These are phyloP conservation scores for Crithidia fasciculata DNA, from an alignment of 208 protist species.

Conservation along the genomic window DNA sequence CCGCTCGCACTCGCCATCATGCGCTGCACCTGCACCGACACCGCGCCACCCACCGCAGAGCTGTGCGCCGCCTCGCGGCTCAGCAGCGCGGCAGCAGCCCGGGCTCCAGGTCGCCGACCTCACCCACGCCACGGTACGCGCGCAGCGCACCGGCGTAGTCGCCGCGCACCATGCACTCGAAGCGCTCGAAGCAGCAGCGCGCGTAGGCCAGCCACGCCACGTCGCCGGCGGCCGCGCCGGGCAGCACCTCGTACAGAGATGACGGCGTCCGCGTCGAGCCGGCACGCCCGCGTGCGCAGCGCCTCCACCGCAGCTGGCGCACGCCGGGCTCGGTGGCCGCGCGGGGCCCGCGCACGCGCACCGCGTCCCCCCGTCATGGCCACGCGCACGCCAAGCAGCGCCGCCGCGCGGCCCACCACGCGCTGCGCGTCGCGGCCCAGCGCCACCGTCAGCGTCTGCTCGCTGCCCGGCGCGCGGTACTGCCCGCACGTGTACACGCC, in stretches of 20 bases:
- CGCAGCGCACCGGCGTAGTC: conserved; percentile 40
- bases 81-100: conserved; percentile 20
- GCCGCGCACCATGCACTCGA: conserved; percentile 42
- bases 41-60: conserved; percentile 7
- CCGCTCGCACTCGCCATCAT: conserved; percentile 17
- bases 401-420: conserved; percentile 27
- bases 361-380: conserved; percentile 43
- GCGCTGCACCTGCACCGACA: conserved; percentile 18
- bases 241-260: conserved; percentile 35
- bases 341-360: conserved; percentile 21
- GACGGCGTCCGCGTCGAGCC: conserved; percentile 18
- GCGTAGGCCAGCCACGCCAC: conserved; percentile 33
- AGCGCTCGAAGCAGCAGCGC: conserved; percentile 29
- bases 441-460: conserved; percentile 29
- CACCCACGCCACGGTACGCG: conserved; percentile 26
- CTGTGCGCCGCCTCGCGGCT: conserved; percentile 16
- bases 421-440: conserved; percentile 34
- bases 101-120: conserved; percentile 18
- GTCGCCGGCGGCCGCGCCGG: conserved; percentile 11
- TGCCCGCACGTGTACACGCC: conserved; percentile 24
- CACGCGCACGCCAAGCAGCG: conserved; percentile 21
- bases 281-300: conserved; percentile 14
- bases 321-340: not conserved
- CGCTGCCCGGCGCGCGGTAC: conserved; percentile 10
- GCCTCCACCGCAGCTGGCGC: conserved; percentile 36